Evolutionary conservation across 2,329 filamentous ascomycete species (phyloP), one percentile per base, ranked within the genome.

Genomic region (Penicillium polonicum): DNA sequence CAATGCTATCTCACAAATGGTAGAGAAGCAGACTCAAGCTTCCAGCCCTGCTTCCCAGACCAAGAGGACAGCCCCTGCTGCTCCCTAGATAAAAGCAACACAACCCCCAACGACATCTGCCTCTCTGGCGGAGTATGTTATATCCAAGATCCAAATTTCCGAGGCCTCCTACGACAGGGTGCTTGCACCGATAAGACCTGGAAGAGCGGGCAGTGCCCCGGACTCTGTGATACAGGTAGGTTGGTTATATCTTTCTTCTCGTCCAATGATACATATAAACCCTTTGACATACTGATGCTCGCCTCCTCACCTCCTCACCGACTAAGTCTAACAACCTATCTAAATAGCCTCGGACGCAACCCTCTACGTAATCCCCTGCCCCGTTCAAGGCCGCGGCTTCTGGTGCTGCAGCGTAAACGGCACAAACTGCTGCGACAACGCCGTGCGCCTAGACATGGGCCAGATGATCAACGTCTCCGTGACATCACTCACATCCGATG

Each of bases 391-490:
- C 33, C 31, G 46, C 21, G 33, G 46, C 15, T 49, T 49, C 46
- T 49, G 46, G 46, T 49, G 46, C 33, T 21, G 46, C 13, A 49
- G 46, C 46, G 46, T 49, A 23, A 49, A 49, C 33, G 46, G 46
- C 21, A 25, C 46, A n/a, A 36, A 38, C 10, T 49, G 46, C 19
- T 49, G 46, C 33, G 46, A 49, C n/a, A 17, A 49, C 17, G 46
- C 46, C 21, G 46, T 49, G 4, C 31, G 46, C 4, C 33, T 49
- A 25, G 46, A 49, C 9, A 49, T 49, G 46, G 46, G 46, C 15
- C 46, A 49, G 21, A 49, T 49, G 46, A 49, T 49, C 8, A 49
- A 49, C 10, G 33, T 49, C 15, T 36, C 46, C 21, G 46, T 49
- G 31, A 49, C 33, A 12, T 38, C 33, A 7, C 33, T 49, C 23